A percentile compares a stretch with the other conserved stretches of the same genome.
Evolutionary conservation across 345 rosid species (phyloP).

Genomic region (Clarkia xantiana): DNA sequence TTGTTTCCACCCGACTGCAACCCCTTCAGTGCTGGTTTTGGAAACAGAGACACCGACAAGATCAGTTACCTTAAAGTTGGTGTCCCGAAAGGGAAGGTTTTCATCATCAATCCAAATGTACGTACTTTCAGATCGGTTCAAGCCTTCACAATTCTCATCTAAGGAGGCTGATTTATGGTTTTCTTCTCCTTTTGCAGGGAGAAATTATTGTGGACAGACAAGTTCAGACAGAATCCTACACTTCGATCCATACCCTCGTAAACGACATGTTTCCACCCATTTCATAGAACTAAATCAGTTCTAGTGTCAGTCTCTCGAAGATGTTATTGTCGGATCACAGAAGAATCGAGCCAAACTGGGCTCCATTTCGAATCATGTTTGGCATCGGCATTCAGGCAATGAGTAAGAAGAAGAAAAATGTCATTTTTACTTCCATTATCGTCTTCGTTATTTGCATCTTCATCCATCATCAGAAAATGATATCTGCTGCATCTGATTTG

Average conservation of each 20-base stretch:
- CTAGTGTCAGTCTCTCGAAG: neutral
- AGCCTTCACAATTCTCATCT: neutral
- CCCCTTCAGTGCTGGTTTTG: constrained; percentile 98
- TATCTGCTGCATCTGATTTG: too few relatives aligned
- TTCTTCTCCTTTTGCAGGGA: constrained; percentile 36
- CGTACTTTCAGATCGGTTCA: neutral
- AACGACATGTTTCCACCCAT: constrained; percentile 67
- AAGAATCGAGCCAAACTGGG: too few relatives aligned
- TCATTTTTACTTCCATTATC: too few relatives aligned
- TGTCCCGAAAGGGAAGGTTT: constrained; percentile 83
- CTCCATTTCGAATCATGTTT: too few relatives aligned
- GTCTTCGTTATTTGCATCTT: too few relatives aligned
- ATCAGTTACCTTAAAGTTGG: constrained; percentile 92
- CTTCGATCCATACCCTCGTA: constrained; percentile 70
- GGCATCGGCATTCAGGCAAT: too few relatives aligned
- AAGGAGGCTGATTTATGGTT: neutral
- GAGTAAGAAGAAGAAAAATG: too few relatives aligned
- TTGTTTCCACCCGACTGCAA: constrained; percentile 80
- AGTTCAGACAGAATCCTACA: constrained; percentile 61
- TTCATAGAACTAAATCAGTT: constrained; percentile 51
- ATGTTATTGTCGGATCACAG: too few relatives aligned
- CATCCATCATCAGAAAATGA: too few relatives aligned
- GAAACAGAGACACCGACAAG: constrained; percentile 95
- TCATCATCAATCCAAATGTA: constrained; percentile 95
- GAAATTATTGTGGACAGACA: constrained; percentile 70